Conservation (phyloP, 2,329 filamentous ascomycete species). For the Nemania sp. region DNA sequence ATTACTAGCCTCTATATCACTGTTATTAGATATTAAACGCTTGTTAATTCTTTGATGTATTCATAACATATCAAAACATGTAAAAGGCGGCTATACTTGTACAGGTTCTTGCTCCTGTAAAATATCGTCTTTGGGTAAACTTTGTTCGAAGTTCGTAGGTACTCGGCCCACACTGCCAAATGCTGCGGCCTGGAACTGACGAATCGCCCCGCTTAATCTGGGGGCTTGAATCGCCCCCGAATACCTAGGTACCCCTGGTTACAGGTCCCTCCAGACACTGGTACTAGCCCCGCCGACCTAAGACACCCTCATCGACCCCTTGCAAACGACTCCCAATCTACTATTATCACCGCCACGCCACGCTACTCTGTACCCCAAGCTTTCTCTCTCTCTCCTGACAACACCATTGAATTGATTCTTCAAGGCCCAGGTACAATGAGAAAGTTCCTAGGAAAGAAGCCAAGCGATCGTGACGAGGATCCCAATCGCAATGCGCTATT, state of each 20-base stretch:
- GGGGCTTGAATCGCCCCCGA: constrained; percentile 22
- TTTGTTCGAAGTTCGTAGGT: no score
- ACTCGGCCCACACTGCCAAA: background rate
- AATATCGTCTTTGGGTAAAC: no score
- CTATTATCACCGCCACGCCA: constrained; percentile 13
- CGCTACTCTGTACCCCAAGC: constrained; percentile 2
- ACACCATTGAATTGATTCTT: no score
- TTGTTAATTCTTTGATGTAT: no score
- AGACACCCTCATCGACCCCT: constrained; percentile 28
- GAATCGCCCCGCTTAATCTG: constrained; percentile 16
- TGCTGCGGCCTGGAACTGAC: constrained; percentile 22
- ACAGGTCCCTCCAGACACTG: no score
- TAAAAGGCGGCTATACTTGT: no score
- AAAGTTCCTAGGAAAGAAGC: constrained; percentile 63
- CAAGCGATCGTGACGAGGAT: constrained; percentile 52
- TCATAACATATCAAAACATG: no score
- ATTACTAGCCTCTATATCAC: no score
- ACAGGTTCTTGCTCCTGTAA: no score
- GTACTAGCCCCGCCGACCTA: constrained; percentile 33
- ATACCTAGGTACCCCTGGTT: no score
- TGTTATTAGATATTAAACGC: no score
- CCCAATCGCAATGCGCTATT: constrained; percentile 56
- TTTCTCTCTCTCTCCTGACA: constrained; percentile 6
- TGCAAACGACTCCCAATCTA: constrained; percentile 10
- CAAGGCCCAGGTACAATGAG: constrained; percentile 54